phyloP scores from a whole-genome alignment of 140 eudicot species.

The Anethum foeniculum region DNA sequence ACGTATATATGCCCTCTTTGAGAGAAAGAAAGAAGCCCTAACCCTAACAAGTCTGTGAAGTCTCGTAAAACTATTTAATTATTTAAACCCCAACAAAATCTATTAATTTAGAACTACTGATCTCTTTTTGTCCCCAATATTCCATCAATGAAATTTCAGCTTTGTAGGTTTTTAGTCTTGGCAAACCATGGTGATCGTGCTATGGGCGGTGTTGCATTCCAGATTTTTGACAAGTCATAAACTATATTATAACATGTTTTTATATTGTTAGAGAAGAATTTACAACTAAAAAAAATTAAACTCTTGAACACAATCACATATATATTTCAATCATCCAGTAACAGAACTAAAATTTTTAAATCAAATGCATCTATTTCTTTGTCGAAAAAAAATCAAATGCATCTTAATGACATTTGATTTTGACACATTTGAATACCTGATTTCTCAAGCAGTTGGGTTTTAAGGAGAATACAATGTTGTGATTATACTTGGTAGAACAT shows the following conservation, averaged over 20 bases:
- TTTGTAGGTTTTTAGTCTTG: background rate
- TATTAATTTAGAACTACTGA: background rate
- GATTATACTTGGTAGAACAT: too few species aligned
- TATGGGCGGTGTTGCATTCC: background rate
- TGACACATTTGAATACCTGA: too few species aligned
- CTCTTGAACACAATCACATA: background rate
- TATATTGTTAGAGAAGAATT: background rate
- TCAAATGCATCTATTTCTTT: too few species aligned
- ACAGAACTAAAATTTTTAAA: too few species aligned
- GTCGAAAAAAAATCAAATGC: too few species aligned
- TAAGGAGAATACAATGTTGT: too few species aligned
- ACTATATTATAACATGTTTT: background rate
- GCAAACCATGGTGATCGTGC: background rate
- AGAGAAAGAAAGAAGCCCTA: background rate
- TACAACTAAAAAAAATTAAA: too few species aligned
- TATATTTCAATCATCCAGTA: too few species aligned
- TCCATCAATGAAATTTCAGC: background rate
- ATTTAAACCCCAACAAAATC: background rate
- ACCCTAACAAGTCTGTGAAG: background rate
- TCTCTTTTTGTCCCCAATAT: background rate
- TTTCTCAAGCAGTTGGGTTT: too few species aligned
- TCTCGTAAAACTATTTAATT: background rate
- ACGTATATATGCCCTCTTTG: background rate
- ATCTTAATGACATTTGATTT: too few species aligned
- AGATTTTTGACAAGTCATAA: background rate